Conservation (phyloP, 106 monocot genomes). For the Phalaenopsis equestris region DNA sequence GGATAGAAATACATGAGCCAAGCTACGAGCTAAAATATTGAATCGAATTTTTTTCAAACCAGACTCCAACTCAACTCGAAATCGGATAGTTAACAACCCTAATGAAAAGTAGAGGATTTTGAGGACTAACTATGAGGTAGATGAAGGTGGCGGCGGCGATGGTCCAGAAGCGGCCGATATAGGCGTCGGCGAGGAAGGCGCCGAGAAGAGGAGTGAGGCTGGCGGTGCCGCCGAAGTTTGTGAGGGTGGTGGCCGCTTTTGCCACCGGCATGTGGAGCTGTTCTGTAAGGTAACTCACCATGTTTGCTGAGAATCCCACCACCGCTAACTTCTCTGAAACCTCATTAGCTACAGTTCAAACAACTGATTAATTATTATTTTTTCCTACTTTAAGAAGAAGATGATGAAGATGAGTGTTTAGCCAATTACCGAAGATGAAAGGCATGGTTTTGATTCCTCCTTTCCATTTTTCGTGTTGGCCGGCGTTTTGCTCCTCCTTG, state of each 20-base stretch:
- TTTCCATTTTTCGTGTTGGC: not conserved
- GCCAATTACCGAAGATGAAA: conserved; percentile 47
- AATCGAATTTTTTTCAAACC: too few relatives aligned
- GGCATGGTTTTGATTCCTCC: conserved; percentile 69
- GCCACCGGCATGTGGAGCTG: conserved; percentile 69
- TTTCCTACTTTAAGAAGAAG: not conserved
- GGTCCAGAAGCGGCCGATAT: conserved; percentile 74
- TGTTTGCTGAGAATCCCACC: conserved; percentile 78
- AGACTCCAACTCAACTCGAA: too few relatives aligned
- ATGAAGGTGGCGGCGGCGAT: conserved; percentile 52
- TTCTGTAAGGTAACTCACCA: conserved; percentile 71
- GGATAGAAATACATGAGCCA: too few relatives aligned
- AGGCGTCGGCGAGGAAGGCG: conserved; percentile 81
- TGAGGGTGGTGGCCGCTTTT: conserved; percentile 81
- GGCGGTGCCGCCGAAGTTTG: conserved; percentile 76
- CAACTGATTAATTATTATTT: not conserved
- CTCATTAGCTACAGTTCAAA: conserved; percentile 38
- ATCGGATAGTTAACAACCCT: too few relatives aligned
- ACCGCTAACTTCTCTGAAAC: conserved; percentile 74
- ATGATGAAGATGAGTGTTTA: not conserved
- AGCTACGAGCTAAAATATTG: too few relatives aligned
- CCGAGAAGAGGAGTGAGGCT: conserved; percentile 75
- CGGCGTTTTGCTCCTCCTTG: too few relatives aligned
- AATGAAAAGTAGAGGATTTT: not conserved
- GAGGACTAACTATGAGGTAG: conserved; percentile 49